Base-by-base conservation (phyloP, 352 stramenopile genomes). In the Phytophthora ohioensis region DNA sequence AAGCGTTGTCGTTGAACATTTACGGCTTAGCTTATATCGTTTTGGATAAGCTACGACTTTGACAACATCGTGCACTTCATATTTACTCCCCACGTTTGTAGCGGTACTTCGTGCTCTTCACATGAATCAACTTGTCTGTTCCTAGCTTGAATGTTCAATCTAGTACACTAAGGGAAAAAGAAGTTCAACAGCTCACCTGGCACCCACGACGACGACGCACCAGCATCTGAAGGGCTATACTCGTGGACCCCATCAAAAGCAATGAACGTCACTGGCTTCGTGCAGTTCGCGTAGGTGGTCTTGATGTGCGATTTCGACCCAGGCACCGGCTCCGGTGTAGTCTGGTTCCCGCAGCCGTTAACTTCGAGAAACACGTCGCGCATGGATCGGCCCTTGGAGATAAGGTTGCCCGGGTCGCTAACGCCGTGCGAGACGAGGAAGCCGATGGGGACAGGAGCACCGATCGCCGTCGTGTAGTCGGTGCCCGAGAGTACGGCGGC, bases 261-360 rank as follows among this genome's bases (percentile, higher is more conserved):
- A n/a, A 63, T 69, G 53, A 69, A 79, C 2, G 67, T 64, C 10
- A 82, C 67, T 0, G 75, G 71, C 41, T 75, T 51, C 8, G 34
- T 56, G 67, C 75, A 82, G 60, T 76, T 73, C 43, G 60, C 53
- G 64, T 82, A 82, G 59, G 56, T 48, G 5, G 75, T 82, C 53
- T 73, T 82, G 60, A 78, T 69, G 71, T 82, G 71, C 59, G 67
- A 69, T 11, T 61, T 57, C 10, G 75, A 75, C 21, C 67, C 67
- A 11, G 21, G 15, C 1, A 61, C 64, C 6, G 75, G 75, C 43
- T 72, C 52, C 8, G 41, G 31, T 11, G 71, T 64, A 27, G 52
- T 73, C 56, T 75, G 58, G 7, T 73, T 65, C 60, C 55, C 52
- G 57, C 75, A 82, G 36, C 64, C 71, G 49, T 79, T 79, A 21